A percentile compares a stretch with the other conserved stretches of the same genome.
Conservation (phyloP, 257 asterid species). For the Galeopsis tetrahit region DNA sequence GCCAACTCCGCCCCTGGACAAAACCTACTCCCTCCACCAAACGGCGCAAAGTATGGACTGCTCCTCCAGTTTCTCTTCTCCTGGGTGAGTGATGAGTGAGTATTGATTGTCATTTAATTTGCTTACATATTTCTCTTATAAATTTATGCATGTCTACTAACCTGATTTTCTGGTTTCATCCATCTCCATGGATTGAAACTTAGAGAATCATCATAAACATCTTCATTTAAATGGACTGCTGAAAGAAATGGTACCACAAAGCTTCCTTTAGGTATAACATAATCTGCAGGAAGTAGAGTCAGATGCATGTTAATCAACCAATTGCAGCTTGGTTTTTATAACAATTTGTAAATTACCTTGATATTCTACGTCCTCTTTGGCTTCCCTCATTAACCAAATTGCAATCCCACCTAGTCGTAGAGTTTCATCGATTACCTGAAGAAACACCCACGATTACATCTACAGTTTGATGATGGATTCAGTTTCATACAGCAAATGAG, state of each 20-base stretch:
- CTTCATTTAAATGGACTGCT: slow-evolving; percentile 76
- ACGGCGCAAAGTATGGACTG: slow-evolving; percentile 75
- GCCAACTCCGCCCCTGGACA: slow-evolving; percentile 98
- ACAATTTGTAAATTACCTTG: slow-evolving; percentile 46
- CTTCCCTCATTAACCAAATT: slow-evolving; percentile 95
- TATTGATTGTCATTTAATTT: not conserved
- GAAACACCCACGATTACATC: not conserved
- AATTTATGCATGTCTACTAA: slow-evolving; percentile 22
- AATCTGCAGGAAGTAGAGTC: slow-evolving; percentile 52
- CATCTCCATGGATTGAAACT: slow-evolving; percentile 93
- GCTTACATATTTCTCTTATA: not conserved
- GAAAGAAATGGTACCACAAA: slow-evolving; percentile 92
- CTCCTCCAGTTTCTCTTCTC: slow-evolving; percentile 92
- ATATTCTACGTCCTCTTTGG: slow-evolving; percentile 67
- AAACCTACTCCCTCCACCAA: slow-evolving; percentile 90
- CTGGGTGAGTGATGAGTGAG: slow-evolving; percentile 31
- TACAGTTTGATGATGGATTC: not conserved
- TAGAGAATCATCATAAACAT: slow-evolving; percentile 60
- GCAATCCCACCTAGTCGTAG: slow-evolving; percentile 91
- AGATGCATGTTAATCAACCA: not conserved
- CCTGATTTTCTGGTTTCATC: slow-evolving; percentile 87
- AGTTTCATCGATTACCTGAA: slow-evolving; percentile 86
- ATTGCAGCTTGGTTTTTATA: not conserved
- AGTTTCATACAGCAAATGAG: too few relatives aligned
- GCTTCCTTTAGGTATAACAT: slow-evolving; percentile 78